phyloP scores from a whole-genome alignment of 345 rosid genomes.

The Corchorus olitorius region DNA sequence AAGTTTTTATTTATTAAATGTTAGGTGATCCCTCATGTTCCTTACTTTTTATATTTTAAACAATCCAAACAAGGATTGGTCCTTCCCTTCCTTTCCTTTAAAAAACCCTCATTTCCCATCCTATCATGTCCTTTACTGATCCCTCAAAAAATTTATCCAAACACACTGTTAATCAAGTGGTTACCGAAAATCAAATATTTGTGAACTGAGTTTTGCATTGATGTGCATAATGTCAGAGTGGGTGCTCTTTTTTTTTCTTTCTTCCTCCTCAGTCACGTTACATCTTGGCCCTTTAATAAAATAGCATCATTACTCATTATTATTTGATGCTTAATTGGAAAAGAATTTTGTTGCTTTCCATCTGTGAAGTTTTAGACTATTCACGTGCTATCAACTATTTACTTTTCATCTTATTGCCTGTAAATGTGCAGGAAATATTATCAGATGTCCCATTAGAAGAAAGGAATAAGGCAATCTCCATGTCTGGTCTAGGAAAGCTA shows the following conservation, averaged over 20 bases:
- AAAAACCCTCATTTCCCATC: no score
- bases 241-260: background rate
- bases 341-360: background rate
- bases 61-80: no score
- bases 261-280: background rate
- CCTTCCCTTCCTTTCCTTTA: no score
- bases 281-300: constrained; percentile 7
- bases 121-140: no score
- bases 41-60: no score
- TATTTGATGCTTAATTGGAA: background rate
- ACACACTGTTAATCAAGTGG: background rate
- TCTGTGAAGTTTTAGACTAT: constrained; percentile 15
- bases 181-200: background rate
- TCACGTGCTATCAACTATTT: background rate
- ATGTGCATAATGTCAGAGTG: background rate
- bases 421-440: constrained; percentile 71
- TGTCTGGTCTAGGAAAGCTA: constrained; percentile 47
- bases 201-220: background rate
- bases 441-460: constrained; percentile 87
- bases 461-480: constrained; percentile 47
- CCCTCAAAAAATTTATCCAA: no score
- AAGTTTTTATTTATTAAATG: no score
- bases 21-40: no score
- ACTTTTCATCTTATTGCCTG: background rate
- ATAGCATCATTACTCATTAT: background rate